Conservation (phyloP, 192 early-diverging fungal genomes). For the Gigaspora rosea region DNA sequence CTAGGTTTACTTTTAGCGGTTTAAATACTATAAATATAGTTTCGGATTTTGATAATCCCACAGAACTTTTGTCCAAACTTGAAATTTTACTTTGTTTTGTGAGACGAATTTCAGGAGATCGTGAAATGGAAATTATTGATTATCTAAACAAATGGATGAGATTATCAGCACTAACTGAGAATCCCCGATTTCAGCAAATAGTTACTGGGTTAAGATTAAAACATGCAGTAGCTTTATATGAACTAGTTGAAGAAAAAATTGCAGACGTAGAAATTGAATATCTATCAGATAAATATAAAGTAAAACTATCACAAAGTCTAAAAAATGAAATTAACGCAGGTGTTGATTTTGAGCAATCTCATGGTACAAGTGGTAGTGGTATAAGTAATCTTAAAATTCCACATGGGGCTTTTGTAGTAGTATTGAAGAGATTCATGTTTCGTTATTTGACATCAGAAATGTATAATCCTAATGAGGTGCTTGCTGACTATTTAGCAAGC, state of each 20-base stretch:
- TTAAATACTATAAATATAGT: no score
- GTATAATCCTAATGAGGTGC: no score
- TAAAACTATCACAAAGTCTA: no score
- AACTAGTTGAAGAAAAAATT: not conserved
- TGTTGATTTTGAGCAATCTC: no score
- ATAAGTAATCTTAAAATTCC: no score
- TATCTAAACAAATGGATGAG: slow-evolving; percentile 26
- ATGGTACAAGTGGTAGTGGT: no score
- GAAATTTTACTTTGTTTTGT: slow-evolving; percentile 34
- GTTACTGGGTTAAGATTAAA: not conserved
- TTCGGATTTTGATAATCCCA: not conserved
- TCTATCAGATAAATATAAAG: not conserved
- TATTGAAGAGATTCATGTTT: no score
- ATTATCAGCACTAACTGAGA: not conserved
- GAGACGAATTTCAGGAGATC: slow-evolving; percentile 15
- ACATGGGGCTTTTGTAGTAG: no score
- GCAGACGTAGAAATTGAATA: not conserved
- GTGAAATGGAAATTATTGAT: slow-evolving; percentile 18
- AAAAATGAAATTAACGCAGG: no score
- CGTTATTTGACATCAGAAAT: no score
- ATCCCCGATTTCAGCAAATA: not conserved
- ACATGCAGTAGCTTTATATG: slow-evolving; percentile 15
- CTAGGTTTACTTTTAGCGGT: not conserved
- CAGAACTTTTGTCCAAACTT: slow-evolving; percentile 16
- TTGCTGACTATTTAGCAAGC: no score